Evolutionary conservation across 2,329 filamentous ascomycete species (phyloP), one percentile per base, ranked within the genome.

Genomic region (Arthroderma uncinatum): DNA sequence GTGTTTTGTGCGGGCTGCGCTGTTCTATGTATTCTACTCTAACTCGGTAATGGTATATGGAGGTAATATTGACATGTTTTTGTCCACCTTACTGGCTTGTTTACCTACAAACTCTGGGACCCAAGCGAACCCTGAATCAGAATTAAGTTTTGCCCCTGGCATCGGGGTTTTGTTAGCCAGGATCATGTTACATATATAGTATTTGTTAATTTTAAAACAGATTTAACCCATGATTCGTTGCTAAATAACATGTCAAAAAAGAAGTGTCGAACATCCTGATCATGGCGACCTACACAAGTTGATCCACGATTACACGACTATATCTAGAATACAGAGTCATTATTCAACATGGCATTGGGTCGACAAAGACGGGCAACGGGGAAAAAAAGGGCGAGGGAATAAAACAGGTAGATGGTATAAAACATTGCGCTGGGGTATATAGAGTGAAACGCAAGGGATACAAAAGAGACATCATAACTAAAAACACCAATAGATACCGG

Each of bases 391-490:
- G 3, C 33, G 16, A 14, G 6, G 47, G 14, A 16, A 7, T 8
- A 34, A 30, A 50, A 33, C 47, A 33, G 47, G 25, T 50, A 47
- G 10, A 19, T 47, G 19, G 40, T 47, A 47, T 25, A 33, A 34
- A 50, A 50, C 47, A 50, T 34, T 50, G 47, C 47, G 25, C 47
- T 50, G 47, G 47, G 47, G 47, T 50, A 50, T 50, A 50, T 50
- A 12, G 25, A 33, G 47, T 10, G 23, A 23, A 50, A 50, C 47
- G 28, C 47, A 50, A 12, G 4, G 21, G 25, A 50, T 16, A 19
- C n/a, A n/a, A 33, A 4, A 50, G 28, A 50, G 47, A 10, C 47
- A 50, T 50, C n/a, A 50, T 37, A 4, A 37, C 12, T 30, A 47
- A 10, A 48, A 25, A 47, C 23, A 19, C 28, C 28, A 33, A 25